phyloP scores from a whole-genome alignment of 1,284 basidiomycete genomes.

The Marasmius tenuissimus region DNA sequence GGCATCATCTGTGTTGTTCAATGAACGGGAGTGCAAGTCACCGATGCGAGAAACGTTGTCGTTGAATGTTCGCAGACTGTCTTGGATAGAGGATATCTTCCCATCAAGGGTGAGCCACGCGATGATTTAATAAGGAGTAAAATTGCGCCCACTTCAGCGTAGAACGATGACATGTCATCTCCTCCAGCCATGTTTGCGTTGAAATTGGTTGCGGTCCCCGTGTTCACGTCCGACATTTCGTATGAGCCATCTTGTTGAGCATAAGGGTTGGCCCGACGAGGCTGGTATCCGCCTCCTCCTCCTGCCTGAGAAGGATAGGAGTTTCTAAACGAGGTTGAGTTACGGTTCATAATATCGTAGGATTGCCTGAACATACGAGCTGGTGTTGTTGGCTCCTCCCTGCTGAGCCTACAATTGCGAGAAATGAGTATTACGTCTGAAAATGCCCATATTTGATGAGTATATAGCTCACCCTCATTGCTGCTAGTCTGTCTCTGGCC shows the following conservation, averaged over 20 bases:
- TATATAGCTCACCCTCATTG: slow-evolving; percentile 64
- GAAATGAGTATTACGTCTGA: not conserved
- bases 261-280: slow-evolving; percentile 59
- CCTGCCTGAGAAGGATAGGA: slow-evolving; percentile 67
- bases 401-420: slow-evolving; percentile 58
- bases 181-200: slow-evolving; percentile 30
- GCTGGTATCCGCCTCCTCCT: slow-evolving; percentile 39
- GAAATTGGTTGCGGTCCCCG: slow-evolving; percentile 51
- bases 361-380: slow-evolving; percentile 43
- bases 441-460: not conserved
- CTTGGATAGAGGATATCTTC: slow-evolving; percentile 75
- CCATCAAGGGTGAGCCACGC: slow-evolving; percentile 1
- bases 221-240: slow-evolving; percentile 70
- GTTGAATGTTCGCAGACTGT: slow-evolving; percentile 67
- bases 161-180: slow-evolving; percentile 71
- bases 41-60: slow-evolving; percentile 68
- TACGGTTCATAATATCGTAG: not conserved
- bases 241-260: slow-evolving; percentile 66
- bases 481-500: slow-evolving; percentile 82
- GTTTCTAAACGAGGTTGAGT: slow-evolving; percentile 36
- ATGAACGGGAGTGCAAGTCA: slow-evolving; percentile 72
- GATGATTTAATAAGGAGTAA: not conserved
- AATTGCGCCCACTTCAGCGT: slow-evolving; percentile 59
- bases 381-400: slow-evolving; percentile 46
- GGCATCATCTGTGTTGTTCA: slow-evolving; percentile 77